phyloP scores from a whole-genome alignment of 371 early-diverging fungal genomes.

The Circinella minor region DNA sequence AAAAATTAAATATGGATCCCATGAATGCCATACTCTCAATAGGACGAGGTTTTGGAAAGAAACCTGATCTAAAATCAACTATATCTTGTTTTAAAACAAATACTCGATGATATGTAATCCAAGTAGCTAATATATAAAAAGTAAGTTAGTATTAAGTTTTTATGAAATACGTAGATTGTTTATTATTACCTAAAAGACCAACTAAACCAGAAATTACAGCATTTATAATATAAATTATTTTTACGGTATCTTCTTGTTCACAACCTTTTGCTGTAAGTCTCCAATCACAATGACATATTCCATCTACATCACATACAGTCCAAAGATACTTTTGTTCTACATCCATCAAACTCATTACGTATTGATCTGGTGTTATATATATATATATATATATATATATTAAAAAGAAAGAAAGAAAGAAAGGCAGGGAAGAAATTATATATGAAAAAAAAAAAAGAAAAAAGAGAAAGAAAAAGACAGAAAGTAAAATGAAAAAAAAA shows the following conservation, averaged over 20 bases:
- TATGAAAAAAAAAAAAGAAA: no score
- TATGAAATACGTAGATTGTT: not conserved
- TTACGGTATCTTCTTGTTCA: slow-evolving; percentile 23
- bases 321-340: slow-evolving; percentile 16
- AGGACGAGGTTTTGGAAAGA: slow-evolving; percentile 23
- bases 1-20: slow-evolving; percentile 21
- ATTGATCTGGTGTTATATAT: no score
- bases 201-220: slow-evolving; percentile 20
- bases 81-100: slow-evolving; percentile 16
- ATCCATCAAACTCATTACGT: not conserved
- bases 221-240: slow-evolving; percentile 18
- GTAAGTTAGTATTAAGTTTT: not conserved
- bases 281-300: slow-evolving; percentile 46
- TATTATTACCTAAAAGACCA: slow-evolving; percentile 19
- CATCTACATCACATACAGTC: slow-evolving; percentile 23
- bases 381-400: not conserved
- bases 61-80: slow-evolving; percentile 21
- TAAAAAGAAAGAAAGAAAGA: not conserved
- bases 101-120: slow-evolving; percentile 22
- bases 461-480: no score
- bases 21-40: slow-evolving; percentile 23
- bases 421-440: no score
- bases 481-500: no score
- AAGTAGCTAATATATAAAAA: slow-evolving; percentile 3
- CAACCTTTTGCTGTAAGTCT: slow-evolving; percentile 36